These are phyloP conservation scores for Saccharomycopsis amapae DNA, from an alignment of 805 yeast genomes.

Conservation along the genomic window DNA sequence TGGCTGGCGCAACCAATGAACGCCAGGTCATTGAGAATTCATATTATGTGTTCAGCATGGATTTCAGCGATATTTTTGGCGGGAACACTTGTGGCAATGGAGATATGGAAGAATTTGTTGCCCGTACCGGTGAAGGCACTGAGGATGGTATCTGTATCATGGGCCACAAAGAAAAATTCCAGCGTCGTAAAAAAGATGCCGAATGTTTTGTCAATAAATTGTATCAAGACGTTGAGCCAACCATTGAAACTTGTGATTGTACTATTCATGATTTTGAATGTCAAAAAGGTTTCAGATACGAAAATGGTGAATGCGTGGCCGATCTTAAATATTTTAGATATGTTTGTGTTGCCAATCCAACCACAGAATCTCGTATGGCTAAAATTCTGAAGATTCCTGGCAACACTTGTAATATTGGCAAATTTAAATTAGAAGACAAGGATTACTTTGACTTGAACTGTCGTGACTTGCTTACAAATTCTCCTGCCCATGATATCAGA, in stretches of 20 bases:
- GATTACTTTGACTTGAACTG: slow-evolving; percentile 28
- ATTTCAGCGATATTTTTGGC: slow-evolving; percentile 50
- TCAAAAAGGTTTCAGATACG: slow-evolving; percentile 40
- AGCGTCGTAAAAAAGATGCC: slow-evolving; percentile 57
- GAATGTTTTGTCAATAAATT: slow-evolving; percentile 51
- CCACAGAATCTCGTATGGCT: slow-evolving; percentile 23
- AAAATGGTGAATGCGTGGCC: slow-evolving; percentile 42
- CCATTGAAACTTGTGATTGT: slow-evolving; percentile 58
- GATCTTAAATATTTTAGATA: slow-evolving; percentile 26
- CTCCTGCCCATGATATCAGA: slow-evolving; percentile 28
- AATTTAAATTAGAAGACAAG: slow-evolving; percentile 25
- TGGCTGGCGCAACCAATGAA: slow-evolving; percentile 19
- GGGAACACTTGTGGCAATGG: slow-evolving; percentile 35
- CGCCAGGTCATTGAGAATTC: background rate
- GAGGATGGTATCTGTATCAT: slow-evolving; percentile 44
- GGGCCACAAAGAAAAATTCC: slow-evolving; percentile 61
- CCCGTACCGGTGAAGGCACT: slow-evolving; percentile 31
- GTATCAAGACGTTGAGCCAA: slow-evolving; percentile 38
- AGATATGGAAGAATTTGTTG: slow-evolving; percentile 63
- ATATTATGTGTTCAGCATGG: slow-evolving; percentile 31
- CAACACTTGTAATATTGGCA: slow-evolving; percentile 32
- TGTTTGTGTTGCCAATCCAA: slow-evolving; percentile 24
- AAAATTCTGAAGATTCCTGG: slow-evolving; percentile 32
- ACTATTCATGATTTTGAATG: slow-evolving; percentile 66
- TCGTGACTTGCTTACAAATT: slow-evolving; percentile 22